A percentile compares a stretch with the other conserved stretches of the same genome.
Conservation (phyloP, 2,329 filamentous ascomycete genomes). For the Phaeosphaeriaceae sp. region DNA sequence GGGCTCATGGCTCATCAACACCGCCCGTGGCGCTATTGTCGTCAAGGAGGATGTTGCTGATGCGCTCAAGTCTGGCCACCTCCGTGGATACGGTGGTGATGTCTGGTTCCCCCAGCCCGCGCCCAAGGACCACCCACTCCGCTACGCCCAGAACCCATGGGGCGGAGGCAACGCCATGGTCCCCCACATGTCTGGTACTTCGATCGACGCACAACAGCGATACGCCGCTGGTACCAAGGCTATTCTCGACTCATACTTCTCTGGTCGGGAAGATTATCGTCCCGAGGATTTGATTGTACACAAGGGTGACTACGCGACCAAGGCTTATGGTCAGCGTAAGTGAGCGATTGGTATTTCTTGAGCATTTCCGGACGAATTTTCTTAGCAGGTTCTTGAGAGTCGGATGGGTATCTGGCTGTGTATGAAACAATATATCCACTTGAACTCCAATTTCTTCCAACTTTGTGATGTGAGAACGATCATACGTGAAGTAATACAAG, state of each 20-base stretch:
- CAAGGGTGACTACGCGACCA: constrained; percentile 91
- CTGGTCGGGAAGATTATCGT: constrained; percentile 84
- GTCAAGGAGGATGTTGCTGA: constrained; percentile 99
- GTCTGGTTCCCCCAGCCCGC: constrained; percentile 99
- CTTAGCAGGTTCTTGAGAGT: constrained; percentile 16
- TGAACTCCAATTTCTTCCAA: not conserved
- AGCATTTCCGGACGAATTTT: constrained; percentile 27
- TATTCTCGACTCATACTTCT: constrained; percentile 91
- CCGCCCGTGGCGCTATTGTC: constrained; percentile 96
- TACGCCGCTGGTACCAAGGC: constrained; percentile 88
- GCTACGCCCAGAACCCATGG: constrained; percentile 91
- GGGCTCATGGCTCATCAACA: constrained; percentile 97
- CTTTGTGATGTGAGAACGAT: not conserved
- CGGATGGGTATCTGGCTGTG: constrained; percentile 22
- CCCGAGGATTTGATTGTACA: constrained; percentile 90
- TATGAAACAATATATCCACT: constrained; percentile 31
- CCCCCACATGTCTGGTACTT: constrained; percentile 98
- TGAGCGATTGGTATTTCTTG: constrained; percentile 40
- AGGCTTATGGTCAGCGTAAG: constrained; percentile 82
- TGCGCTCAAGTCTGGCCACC: constrained; percentile 88
- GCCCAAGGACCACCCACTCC: constrained; percentile 89
- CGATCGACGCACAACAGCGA: constrained; percentile 87
- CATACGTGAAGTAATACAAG: not conserved
- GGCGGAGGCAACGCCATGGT: constrained; percentile 99
- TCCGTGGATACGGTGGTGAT: constrained; percentile 85